Evolutionary conservation across 2,329 filamentous ascomycete species (phyloP).

Genomic region (Akanthomyces dipterigenus): DNA sequence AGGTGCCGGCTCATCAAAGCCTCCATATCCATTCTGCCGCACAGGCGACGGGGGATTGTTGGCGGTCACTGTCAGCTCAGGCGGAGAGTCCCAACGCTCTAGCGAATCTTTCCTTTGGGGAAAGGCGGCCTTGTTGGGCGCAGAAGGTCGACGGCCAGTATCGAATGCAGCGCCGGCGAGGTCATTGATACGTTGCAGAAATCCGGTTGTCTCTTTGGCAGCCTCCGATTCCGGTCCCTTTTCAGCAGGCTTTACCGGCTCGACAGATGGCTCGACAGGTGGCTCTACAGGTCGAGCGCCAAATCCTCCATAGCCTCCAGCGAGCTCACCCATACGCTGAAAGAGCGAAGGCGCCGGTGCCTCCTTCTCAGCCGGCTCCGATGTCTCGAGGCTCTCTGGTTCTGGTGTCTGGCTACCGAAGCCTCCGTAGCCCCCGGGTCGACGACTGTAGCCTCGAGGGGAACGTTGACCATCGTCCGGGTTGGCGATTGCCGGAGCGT

Average conservation of each 20-base stretch:
- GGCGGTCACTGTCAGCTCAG: constrained; percentile 17
- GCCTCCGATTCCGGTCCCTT: background rate
- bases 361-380: constrained; percentile 31
- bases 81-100: background rate
- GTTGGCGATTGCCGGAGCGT: constrained; percentile 37
- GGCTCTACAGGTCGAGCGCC: background rate
- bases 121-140: background rate
- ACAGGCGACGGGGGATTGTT: background rate
- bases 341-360: constrained; percentile 31
- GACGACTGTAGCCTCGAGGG: constrained; percentile 28
- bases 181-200: constrained; percentile 14
- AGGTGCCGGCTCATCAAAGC: constrained; percentile 44
- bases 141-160: constrained; percentile 1
- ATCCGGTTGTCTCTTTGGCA: background rate
- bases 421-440: constrained; percentile 45
- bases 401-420: constrained; percentile 34
- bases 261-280: background rate
- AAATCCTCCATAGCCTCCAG: constrained; percentile 25
- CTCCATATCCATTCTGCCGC: constrained; percentile 49
- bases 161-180: constrained; percentile 7
- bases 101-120: constrained; percentile 19
- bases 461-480: constrained; percentile 34
- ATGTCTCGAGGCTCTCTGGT: constrained; percentile 26
- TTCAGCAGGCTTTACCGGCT: background rate
- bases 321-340: constrained; percentile 58